A percentile compares a stretch with the other conserved stretches of the same genome.
These are phyloP conservation scores for Filobasidium wieringae DNA, from an alignment of 768 basidiomycete genomes.

Conservation along the genomic window DNA sequence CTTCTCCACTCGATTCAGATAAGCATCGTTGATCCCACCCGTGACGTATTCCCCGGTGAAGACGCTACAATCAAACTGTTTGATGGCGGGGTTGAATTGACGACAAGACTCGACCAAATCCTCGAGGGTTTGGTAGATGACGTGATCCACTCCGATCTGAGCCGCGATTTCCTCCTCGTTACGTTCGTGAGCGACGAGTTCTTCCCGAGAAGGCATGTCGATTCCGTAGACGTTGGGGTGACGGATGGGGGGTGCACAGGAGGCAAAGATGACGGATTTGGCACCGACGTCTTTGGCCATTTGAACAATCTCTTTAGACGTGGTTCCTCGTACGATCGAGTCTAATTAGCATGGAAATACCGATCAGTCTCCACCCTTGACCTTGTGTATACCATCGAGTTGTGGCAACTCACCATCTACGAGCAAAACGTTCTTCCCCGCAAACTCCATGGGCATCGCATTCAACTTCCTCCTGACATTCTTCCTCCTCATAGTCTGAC, in stretches of 20 bases:
- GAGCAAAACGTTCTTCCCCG: conserved; percentile 77
- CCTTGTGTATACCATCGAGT: not conserved
- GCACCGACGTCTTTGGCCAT: conserved; percentile 99
- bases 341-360: conserved; percentile 44
- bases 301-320: conserved; percentile 95
- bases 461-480: conserved; percentile 92
- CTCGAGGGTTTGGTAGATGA: conserved; percentile 84
- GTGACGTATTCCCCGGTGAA: conserved; percentile 96
- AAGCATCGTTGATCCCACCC: conserved; percentile 73
- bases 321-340: conserved; percentile 96
- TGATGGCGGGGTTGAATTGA: conserved; percentile 66
- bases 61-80: conserved; percentile 85
- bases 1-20: conserved; percentile 62
- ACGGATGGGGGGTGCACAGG: conserved; percentile 91
- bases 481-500: conserved; percentile 90
- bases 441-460: conserved; percentile 96
- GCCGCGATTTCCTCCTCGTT: conserved; percentile 58
- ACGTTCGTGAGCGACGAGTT: conserved; percentile 77
- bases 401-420: conserved; percentile 68
- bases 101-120: conserved; percentile 78
- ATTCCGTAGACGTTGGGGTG: conserved; percentile 96
- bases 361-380: not conserved
- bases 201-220: conserved; percentile 93
- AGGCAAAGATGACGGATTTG: conserved; percentile 87
- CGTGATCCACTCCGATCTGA: conserved; percentile 84